phyloP scores from a whole-genome alignment of 2,329 filamentous ascomycete genomes.

The Cordyceps javanica region DNA sequence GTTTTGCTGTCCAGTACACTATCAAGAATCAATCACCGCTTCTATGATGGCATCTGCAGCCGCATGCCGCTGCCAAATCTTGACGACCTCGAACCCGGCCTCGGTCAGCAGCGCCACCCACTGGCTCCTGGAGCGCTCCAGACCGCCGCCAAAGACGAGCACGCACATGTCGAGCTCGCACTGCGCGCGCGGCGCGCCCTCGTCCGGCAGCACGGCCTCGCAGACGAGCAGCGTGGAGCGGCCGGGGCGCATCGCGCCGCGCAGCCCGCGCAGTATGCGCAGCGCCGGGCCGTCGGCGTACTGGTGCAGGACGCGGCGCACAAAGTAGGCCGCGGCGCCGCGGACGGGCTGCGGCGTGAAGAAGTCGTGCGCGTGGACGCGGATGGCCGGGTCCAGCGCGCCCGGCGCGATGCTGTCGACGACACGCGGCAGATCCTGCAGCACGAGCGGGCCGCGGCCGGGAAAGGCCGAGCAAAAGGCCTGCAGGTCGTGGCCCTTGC shows the following conservation, averaged over 20 bases:
- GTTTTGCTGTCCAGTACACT: background rate
- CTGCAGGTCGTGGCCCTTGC: slow-evolving; percentile 25
- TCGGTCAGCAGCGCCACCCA: slow-evolving; percentile 17
- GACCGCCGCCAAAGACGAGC: slow-evolving; percentile 16
- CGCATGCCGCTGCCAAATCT: background rate
- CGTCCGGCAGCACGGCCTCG: slow-evolving; percentile 20
- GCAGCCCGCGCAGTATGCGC: slow-evolving; percentile 16
- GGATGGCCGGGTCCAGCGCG: slow-evolving; percentile 18
- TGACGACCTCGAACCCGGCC: slow-evolving; percentile 15
- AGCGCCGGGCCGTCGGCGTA: slow-evolving; percentile 19
- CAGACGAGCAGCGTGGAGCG: slow-evolving; percentile 26
- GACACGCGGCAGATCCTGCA: slow-evolving; percentile 23
- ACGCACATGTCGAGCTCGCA: slow-evolving; percentile 20
- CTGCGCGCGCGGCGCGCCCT: slow-evolving; percentile 9
- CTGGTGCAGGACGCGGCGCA: slow-evolving; percentile 22
- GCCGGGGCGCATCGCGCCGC: slow-evolving; percentile 19
- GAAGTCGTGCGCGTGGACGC: slow-evolving; percentile 29
- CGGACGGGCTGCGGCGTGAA: slow-evolving; percentile 28
- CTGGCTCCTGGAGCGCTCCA: slow-evolving; percentile 17
- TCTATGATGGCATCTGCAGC: background rate
- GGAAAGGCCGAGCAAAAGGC: slow-evolving; percentile 21
- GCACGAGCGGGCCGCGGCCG: slow-evolving; percentile 18
- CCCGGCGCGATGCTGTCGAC: slow-evolving; percentile 16
- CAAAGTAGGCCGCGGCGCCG: slow-evolving; percentile 21
- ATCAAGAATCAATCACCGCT: background rate